Percentiles rank a stretch among this genome's conserved stretches.
Conservation (phyloP, 768 basidiomycete species). For the Aureoboletus auriporus region DNA sequence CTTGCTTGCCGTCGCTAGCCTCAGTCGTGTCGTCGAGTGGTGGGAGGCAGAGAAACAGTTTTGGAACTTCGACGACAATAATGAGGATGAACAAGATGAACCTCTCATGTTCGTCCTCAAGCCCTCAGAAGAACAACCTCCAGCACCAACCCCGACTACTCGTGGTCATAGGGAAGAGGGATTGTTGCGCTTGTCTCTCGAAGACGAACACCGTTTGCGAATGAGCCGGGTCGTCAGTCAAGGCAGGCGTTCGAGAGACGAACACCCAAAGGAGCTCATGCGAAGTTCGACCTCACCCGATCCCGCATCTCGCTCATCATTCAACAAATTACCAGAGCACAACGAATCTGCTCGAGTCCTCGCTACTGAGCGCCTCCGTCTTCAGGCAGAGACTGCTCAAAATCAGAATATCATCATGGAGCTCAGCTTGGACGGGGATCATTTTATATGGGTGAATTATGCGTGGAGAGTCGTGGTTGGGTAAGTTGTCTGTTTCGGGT, state of each 20-base stretch:
- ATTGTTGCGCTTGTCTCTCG: slow-evolving; percentile 35
- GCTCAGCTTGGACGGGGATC: slow-evolving; percentile 88
- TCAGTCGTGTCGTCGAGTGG: slow-evolving; percentile 97
- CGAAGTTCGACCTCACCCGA: slow-evolving; percentile 36
- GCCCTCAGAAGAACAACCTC: slow-evolving; percentile 61
- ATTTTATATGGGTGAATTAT: slow-evolving; percentile 94
- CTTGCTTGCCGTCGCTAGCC: slow-evolving; percentile 89
- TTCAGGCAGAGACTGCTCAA: slow-evolving; percentile 93
- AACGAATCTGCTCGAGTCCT: slow-evolving; percentile 78
- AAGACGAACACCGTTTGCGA: slow-evolving; percentile 39
- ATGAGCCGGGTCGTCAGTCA: slow-evolving; percentile 48
- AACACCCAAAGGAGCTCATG: slow-evolving; percentile 47
- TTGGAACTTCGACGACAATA: slow-evolving; percentile 97
- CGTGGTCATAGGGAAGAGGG: slow-evolving; percentile 30
- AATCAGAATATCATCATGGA: slow-evolving; percentile 96
- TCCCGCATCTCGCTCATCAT: slow-evolving; percentile 25
- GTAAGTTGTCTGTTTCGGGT: slow-evolving; percentile 41
- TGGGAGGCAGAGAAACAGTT: slow-evolving; percentile 99
- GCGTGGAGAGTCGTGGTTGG: slow-evolving; percentile 92
- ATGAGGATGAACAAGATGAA: slow-evolving; percentile 86
- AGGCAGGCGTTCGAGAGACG: slow-evolving; percentile 54
- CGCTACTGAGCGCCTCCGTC: slow-evolving; percentile 80
- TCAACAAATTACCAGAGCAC: slow-evolving; percentile 51
- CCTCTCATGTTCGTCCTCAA: slow-evolving; percentile 93
- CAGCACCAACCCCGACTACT: slow-evolving; percentile 37